These are phyloP conservation scores for Tylopilus rubrobrunneus DNA, from an alignment of 768 basidiomycete genomes.

Conservation along the genomic window DNA sequence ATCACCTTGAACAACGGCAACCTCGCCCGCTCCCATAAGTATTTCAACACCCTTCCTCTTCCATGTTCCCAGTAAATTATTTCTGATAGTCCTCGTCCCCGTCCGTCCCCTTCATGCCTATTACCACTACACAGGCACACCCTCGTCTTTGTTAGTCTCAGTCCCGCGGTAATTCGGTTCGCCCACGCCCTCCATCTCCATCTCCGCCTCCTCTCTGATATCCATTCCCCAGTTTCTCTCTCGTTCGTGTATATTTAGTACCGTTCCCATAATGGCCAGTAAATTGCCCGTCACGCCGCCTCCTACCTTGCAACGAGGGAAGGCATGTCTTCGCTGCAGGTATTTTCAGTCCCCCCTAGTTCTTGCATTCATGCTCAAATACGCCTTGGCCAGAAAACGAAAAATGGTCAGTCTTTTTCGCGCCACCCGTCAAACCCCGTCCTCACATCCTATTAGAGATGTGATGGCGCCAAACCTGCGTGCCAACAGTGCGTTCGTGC, in stretches of 20 bases:
- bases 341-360: conserved; percentile 26
- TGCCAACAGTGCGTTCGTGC: conserved; percentile 77
- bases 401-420: conserved; percentile 51
- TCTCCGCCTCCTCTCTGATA: not conserved
- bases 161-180: conserved; percentile 9
- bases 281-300: conserved; percentile 27
- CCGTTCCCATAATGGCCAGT: conserved; percentile 34
- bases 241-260: conserved; percentile 35
- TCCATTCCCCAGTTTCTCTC: conserved; percentile 15
- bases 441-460: conserved; percentile 47
- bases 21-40: conserved; percentile 24
- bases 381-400: conserved; percentile 46
- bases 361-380: conserved; percentile 11
- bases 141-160: conserved; percentile 5
- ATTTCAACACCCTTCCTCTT: conserved; percentile 25
- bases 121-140: conserved; percentile 10
- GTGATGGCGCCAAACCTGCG: conserved; percentile 72
- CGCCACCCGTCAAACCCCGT: not conserved
- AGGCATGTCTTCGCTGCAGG: conserved; percentile 74
- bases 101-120: conserved; percentile 23
- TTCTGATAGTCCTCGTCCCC: conserved; percentile 16
- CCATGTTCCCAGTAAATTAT: conserved; percentile 31
- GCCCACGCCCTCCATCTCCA: not conserved
- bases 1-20: conserved; percentile 25
- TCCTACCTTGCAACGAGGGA: conserved; percentile 58